These are phyloP conservation scores for Hyphodiscus hymeniophilus DNA, from an alignment of 495 filamentous ascomycete genomes.

Conservation along the genomic window DNA sequence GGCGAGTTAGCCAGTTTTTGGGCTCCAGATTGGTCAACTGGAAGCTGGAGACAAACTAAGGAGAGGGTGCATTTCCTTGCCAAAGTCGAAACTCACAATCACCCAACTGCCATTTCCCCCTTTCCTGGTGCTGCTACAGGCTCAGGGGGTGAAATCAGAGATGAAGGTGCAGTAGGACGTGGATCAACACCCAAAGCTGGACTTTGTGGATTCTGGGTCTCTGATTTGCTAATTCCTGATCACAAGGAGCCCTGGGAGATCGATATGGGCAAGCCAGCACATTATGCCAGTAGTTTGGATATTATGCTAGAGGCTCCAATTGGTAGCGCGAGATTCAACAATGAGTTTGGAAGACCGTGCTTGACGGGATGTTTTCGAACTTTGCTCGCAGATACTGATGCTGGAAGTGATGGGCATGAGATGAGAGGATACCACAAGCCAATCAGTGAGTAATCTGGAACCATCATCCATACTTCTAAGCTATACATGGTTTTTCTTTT, in stretches of 20 bases:
- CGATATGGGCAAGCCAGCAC: slow-evolving; percentile 79
- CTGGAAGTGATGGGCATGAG: slow-evolving; percentile 56
- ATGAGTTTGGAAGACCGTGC: slow-evolving; percentile 93
- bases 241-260: slow-evolving; percentile 79
- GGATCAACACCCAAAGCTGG: slow-evolving; percentile 93
- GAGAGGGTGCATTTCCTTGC: slow-evolving; percentile 82
- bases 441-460: no score
- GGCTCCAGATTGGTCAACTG: slow-evolving; percentile 77
- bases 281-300: slow-evolving; percentile 87
- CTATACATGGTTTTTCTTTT: no score
- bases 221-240: slow-evolving; percentile 81
- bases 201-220: slow-evolving; percentile 87
- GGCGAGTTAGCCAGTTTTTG: slow-evolving; percentile 69
- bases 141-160: slow-evolving; percentile 88
- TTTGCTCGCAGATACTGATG: slow-evolving; percentile 57
- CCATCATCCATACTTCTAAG: no score
- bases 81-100: slow-evolving; percentile 98
- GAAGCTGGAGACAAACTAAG: slow-evolving; percentile 79
- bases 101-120: slow-evolving; percentile 91
- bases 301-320: slow-evolving; percentile 98
- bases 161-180: slow-evolving; percentile 89
- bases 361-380: slow-evolving; percentile 87
- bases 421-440: slow-evolving; percentile 93
- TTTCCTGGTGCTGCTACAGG: slow-evolving; percentile 85
- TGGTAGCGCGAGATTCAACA: slow-evolving; percentile 91